Evolutionary conservation across 2,329 filamentous ascomycete genomes (phyloP).

Genomic region (Metarhizium robertsii): DNA sequence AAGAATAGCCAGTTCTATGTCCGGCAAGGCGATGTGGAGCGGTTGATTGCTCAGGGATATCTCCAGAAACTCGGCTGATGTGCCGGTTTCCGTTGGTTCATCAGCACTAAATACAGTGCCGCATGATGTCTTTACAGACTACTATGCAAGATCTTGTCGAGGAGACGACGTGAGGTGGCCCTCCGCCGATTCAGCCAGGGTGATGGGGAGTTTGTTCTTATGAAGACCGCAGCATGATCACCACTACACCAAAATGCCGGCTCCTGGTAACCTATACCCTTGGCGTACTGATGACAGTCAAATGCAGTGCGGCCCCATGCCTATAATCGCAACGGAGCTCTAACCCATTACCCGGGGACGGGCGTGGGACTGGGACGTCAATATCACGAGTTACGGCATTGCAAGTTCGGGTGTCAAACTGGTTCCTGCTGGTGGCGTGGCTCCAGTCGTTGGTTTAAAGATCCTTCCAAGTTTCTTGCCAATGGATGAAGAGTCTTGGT

Average conservation of each 20-base stretch:
- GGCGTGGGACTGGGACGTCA: neutral
- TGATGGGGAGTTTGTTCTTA: neutral
- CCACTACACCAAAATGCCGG: neutral
- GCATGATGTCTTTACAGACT: neutral
- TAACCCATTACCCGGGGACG: neutral
- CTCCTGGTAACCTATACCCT: neutral
- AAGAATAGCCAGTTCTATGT: constrained; percentile 99
- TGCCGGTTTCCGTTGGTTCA: neutral
- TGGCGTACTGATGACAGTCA: neutral
- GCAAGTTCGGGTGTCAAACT: neutral
- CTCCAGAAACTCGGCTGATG: constrained; percentile 76
- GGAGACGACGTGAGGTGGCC: neutral
- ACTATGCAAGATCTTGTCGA: neutral
- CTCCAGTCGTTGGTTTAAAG: neutral
- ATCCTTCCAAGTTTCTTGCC: neutral
- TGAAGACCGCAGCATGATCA: neutral
- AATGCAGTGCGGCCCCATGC: no score
- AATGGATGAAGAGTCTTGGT: neutral
- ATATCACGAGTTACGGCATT: neutral
- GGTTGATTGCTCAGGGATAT: constrained; percentile 89
- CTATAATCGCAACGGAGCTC: neutral
- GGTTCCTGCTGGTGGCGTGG: neutral
- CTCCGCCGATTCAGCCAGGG: neutral
- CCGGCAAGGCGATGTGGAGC: constrained; percentile 88
- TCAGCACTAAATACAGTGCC: neutral